phyloP scores from a whole-genome alignment of 164 flowering plant genomes.

The Liriodendron chinense region DNA sequence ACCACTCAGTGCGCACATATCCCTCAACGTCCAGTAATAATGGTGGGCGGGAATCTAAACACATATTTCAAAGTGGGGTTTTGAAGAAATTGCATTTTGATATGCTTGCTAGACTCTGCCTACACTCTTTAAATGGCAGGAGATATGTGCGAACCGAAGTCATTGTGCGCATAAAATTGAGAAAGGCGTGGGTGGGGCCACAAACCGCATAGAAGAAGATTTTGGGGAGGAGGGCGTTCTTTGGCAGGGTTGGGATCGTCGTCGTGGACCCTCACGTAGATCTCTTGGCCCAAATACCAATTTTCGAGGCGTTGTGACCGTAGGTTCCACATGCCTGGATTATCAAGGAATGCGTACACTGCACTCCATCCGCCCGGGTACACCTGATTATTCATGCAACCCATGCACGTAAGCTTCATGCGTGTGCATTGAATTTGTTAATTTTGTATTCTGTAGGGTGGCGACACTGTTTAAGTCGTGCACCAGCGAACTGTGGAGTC shows the following conservation, averaged over 20 bases:
- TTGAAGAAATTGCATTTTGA: too few relatives aligned
- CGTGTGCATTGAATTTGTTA: too few relatives aligned
- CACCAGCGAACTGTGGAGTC: too few relatives aligned
- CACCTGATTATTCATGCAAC: constrained; percentile 20
- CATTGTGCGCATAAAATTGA: neutral
- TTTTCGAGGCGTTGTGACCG: constrained; percentile 40
- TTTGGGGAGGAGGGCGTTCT: constrained; percentile 47
- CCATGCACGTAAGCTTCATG: too few relatives aligned
- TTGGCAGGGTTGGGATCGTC: constrained; percentile 42
- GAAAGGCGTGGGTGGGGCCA: neutral
- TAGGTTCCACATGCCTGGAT: constrained; percentile 67
- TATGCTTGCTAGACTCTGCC: too few relatives aligned
- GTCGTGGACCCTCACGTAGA: constrained; percentile 44
- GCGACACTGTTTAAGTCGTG: too few relatives aligned
- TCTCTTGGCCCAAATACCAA: constrained; percentile 53
- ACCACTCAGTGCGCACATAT: too few relatives aligned
- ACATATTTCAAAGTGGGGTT: too few relatives aligned
- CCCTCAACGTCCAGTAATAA: too few relatives aligned
- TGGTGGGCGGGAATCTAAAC: too few relatives aligned
- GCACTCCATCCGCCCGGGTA: constrained; percentile 59
- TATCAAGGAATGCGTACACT: constrained; percentile 45
- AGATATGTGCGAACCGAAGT: neutral
- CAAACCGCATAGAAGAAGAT: constrained; percentile 45
- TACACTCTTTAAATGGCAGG: too few relatives aligned
- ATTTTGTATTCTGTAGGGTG: too few relatives aligned